Evolutionary conservation across 2,329 filamentous ascomycete species (phyloP), one percentile per base, ranked within the genome.

Genomic region (Beauveria sp.): DNA sequence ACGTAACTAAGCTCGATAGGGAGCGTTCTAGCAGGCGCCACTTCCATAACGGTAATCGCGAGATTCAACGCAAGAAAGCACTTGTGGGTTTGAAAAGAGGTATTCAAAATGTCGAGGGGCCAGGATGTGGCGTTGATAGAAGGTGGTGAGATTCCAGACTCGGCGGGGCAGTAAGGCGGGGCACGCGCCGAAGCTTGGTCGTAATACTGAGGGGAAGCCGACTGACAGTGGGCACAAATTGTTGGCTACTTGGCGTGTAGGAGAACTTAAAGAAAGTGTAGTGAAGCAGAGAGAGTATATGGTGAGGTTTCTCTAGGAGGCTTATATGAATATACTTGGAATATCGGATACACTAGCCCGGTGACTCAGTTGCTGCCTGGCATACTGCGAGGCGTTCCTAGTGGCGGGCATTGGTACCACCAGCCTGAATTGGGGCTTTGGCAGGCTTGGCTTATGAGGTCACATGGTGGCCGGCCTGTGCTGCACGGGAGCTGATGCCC

Each of bases 1-100:
- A 86, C 76, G 68, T 86, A 88, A 56, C 77, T 74, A 50, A 88
- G 74, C 66, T 83, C 79, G 51, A 74, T 69, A 10, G 79, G 77
- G 14, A 80, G 71, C 60, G 71, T 66, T 61, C 69, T 69, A 46
- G 67, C 66, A 63, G 69, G 70, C 54, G 67, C 67, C 63, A 72
- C 60, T 62, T 72, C 74, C 76, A 77, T 64, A 9, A 10, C 40
- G 40, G 50, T 3, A 26, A 52, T 5, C 22, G 24, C 10, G n/a
- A 24, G 18, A 48, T 53, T 38, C 34, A 38, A 16, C 12, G 34
- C 34, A 38, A 16, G 34, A 5, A 38, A 38, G 34, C 34, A 38
- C 34, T 38, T 38, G 10, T 38, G 3, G 40, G 10, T 7, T 38
- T 26, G 40, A 45, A 53, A 20, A 6, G 20, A 45, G 24, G 26